Percentiles rank a stretch among this genome's conserved stretches.
Evolutionary conservation across 2,329 filamentous ascomycete genomes (phyloP).

Genomic region (Aaosphaeria pasadenensis): DNA sequence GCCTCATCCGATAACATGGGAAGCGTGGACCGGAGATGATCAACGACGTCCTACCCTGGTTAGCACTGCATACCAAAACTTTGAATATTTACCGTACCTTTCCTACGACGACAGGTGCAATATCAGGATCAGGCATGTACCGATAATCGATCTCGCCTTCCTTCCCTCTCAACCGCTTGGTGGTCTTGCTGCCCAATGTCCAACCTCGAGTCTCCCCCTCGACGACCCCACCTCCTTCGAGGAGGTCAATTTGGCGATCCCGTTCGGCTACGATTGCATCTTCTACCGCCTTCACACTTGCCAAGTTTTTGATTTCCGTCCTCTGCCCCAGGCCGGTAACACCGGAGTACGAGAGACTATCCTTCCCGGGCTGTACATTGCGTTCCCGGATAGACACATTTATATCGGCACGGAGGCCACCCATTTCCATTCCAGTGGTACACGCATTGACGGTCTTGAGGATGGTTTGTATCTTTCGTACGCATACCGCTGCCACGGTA

Average conservation of each 20-base stretch:
- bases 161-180: constrained; percentile 79
- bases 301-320: constrained; percentile 97
- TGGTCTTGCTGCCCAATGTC: constrained; percentile 81
- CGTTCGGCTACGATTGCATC: constrained; percentile 91
- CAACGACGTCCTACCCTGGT: constrained; percentile 57
- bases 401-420: constrained; percentile 87
- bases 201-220: constrained; percentile 90
- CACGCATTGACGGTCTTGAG: constrained; percentile 80
- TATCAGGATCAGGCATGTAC: constrained; percentile 96
- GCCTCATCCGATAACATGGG: constrained; percentile 72
- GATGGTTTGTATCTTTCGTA: constrained; percentile 82
- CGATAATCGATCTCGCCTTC: constrained; percentile 97
- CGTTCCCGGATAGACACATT: constrained; percentile 81
- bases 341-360: constrained; percentile 52
- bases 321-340: constrained; percentile 71
- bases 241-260: constrained; percentile 77
- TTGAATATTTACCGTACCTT: constrained; percentile 26
- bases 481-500: constrained; percentile 80
- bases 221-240: constrained; percentile 72
- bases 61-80: constrained; percentile 3
- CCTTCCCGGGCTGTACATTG: constrained; percentile 13
- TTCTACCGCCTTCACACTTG: constrained; percentile 91
- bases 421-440: constrained; percentile 87
- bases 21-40: constrained; percentile 60
- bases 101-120: constrained; percentile 75